Conservation (phyloP, 108 stramenopile genomes). For the Poteriospumella lacustris region DNA sequence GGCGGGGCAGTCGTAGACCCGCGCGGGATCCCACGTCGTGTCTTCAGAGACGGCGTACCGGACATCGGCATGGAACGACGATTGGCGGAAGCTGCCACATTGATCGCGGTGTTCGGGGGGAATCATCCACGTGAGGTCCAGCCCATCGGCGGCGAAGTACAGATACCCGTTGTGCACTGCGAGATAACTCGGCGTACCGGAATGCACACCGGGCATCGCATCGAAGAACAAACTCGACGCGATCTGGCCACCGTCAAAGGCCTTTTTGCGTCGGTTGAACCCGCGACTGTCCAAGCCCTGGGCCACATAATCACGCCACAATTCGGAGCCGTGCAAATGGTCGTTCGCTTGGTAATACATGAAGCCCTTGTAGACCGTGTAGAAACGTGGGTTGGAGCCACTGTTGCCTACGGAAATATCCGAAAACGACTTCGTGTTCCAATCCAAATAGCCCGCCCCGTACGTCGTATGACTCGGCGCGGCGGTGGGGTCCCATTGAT, state of each 20-base stretch:
- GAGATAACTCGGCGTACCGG: constrained; percentile 30
- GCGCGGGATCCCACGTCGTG: constrained; percentile 38
- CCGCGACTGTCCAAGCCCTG: too few relatives aligned
- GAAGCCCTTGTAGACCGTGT: constrained; percentile 31
- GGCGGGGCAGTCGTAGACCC: constrained; percentile 44
- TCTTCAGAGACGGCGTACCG: constrained; percentile 41
- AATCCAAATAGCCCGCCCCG: neutral
- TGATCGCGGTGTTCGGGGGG: constrained; percentile 33
- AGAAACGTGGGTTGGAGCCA: constrained; percentile 31
- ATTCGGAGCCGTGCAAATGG: constrained; percentile 31
- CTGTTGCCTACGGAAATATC: constrained; percentile 33
- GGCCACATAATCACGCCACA: constrained; percentile 47
- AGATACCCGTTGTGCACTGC: constrained; percentile 32
- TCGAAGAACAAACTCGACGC: constrained; percentile 33
- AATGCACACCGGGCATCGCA: constrained; percentile 25
- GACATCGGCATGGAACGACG: constrained; percentile 32
- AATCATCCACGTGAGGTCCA: constrained; percentile 41
- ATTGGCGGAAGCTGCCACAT: constrained; percentile 40
- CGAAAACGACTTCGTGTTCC: neutral
- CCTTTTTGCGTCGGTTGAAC: too few relatives aligned
- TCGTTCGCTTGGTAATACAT: constrained; percentile 45
- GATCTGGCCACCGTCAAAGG: neutral
- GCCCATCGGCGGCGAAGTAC: constrained; percentile 38
- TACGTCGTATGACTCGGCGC: neutral
- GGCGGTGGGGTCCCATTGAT: too few relatives aligned